phyloP scores from a whole-genome alignment of 31 red algal species.

The Odonthalia washingtoniensis region DNA sequence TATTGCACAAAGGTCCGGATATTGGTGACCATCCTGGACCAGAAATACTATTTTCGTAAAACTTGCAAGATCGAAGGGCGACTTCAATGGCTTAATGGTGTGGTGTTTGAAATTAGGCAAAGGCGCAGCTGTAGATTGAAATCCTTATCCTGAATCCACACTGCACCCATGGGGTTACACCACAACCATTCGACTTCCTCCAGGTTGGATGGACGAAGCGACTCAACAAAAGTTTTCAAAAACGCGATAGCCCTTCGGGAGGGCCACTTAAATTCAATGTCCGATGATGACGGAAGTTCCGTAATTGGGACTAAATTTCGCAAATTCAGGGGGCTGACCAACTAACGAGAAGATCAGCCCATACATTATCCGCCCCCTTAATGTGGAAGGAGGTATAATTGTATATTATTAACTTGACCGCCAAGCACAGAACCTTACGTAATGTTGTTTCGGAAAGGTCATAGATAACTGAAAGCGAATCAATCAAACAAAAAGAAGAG shows the following conservation, averaged over 20 bases:
- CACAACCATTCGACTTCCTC: neutral
- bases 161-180: neutral
- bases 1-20: neutral
- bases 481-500: neutral
- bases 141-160: neutral
- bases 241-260: neutral
- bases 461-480: neutral
- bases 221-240: neutral
- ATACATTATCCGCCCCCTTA: no score
- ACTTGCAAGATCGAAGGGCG: neutral
- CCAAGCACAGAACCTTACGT: neutral
- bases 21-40: neutral
- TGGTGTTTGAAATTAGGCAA: neutral
- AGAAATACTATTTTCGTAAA: neutral
- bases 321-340: neutral
- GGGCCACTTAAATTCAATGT: neutral
- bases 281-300: neutral
- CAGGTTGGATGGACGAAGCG: neutral
- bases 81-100: neutral
- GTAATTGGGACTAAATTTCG: neutral
- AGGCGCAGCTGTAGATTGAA: neutral
- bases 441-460: neutral
- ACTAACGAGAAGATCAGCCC: neutral
- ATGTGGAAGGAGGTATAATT: constrained; percentile 1
- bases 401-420: neutral